phyloP scores from a whole-genome alignment of 371 early-diverging fungal genomes.

The Funneliformis caledonium region DNA sequence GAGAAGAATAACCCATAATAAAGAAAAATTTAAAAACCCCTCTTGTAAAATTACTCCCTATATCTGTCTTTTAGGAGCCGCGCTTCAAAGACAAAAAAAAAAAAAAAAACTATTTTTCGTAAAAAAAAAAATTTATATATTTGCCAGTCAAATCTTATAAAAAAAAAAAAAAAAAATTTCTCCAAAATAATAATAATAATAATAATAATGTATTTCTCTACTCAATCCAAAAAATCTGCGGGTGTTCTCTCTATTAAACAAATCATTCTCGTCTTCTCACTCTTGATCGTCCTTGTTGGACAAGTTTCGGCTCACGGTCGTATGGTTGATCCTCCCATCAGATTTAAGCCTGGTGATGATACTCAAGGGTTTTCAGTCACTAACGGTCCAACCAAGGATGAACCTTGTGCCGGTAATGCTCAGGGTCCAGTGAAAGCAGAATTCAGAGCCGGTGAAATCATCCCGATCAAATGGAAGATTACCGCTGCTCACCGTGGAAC shows the following conservation, averaged over 20 bases:
- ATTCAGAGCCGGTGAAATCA: constrained; percentile 9
- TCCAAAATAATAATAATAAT: too few species aligned
- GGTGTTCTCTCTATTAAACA: background rate
- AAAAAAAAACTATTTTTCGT: background rate
- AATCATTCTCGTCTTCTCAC: background rate
- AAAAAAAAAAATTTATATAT: background rate
- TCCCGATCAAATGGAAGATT: constrained; percentile 24
- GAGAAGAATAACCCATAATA: background rate
- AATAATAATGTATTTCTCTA: too few species aligned
- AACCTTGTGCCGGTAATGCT: constrained; percentile 17
- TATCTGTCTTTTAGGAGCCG: constrained; percentile 1
- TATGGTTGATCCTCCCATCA: constrained; percentile 6
- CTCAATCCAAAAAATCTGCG: background rate
- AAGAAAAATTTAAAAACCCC: background rate
- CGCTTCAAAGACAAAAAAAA: background rate
- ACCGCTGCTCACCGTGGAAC: constrained; percentile 23
- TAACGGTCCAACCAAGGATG: constrained; percentile 8
- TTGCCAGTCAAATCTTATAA: background rate
- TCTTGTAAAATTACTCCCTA: background rate
- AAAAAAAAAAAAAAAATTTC: too few species aligned
- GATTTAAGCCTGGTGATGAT: background rate
- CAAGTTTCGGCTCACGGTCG: constrained; percentile 16
- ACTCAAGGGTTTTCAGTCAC: background rate
- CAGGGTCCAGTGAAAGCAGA: background rate
- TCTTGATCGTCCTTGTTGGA: background rate